Conservation (phyloP, 139 green algal species). For the Pseudopediastrum boryanum region DNA sequence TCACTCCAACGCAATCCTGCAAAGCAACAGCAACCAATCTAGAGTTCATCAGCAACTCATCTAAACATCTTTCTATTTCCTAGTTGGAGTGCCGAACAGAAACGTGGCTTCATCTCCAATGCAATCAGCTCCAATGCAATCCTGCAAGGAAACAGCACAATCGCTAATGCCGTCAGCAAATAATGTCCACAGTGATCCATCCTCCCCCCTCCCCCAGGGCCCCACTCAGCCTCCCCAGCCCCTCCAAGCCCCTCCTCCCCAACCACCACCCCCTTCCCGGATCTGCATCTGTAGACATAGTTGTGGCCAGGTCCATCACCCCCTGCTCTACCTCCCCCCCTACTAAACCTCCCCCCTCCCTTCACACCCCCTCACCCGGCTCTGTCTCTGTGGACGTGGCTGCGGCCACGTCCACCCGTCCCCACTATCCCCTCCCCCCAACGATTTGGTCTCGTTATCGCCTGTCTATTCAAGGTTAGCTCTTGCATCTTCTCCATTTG, state of each 20-base stretch:
- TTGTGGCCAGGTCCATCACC: background rate
- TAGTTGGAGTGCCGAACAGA: background rate
- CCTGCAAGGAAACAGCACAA: background rate
- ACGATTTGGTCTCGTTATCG: too few relatives aligned
- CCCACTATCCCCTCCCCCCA: too few relatives aligned
- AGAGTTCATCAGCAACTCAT: too few relatives aligned
- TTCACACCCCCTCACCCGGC: too few relatives aligned
- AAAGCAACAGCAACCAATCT: background rate
- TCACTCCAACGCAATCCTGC: slow-evolving; percentile 62
- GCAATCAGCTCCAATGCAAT: background rate
- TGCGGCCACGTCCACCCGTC: too few relatives aligned
- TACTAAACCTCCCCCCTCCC: background rate
- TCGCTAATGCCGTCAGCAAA: background rate
- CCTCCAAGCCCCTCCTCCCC: background rate
- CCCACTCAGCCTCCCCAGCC: too few relatives aligned
- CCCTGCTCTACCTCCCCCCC: slow-evolving; percentile 1
- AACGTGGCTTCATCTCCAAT: background rate
- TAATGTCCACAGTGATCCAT: background rate
- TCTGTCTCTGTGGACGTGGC: too few relatives aligned
- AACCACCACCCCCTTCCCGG: background rate
- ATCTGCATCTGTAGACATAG: slow-evolving; percentile 6
- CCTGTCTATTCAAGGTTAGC: too few relatives aligned
- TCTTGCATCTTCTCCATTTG: too few relatives aligned
- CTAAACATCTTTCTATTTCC: too few relatives aligned
- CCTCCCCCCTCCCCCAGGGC: too few relatives aligned